A percentile compares a stretch with the other conserved stretches of the same genome.
Conservation (phyloP, 768 basidiomycete genomes). For the Leccinum arenicola region DNA sequence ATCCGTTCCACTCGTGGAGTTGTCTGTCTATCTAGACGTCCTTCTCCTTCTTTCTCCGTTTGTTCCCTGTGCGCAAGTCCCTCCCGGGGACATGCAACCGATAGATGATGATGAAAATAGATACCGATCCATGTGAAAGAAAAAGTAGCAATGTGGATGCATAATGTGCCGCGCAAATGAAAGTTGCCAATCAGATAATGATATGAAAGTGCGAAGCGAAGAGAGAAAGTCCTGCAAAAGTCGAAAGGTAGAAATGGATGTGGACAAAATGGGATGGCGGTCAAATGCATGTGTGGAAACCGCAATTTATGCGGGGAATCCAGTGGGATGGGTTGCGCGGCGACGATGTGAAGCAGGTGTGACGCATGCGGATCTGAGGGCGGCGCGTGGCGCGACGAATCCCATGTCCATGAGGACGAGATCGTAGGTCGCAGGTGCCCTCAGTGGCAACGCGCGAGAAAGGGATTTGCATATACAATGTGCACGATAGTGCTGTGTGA, state of each 20-base stretch:
- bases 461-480: slow-evolving; percentile 23
- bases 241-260: slow-evolving; percentile 7
- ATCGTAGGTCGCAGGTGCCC: slow-evolving; percentile 23
- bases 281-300: slow-evolving; percentile 6
- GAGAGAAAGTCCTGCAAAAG: slow-evolving; percentile 7
- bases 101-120: slow-evolving; percentile 33
- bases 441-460: slow-evolving; percentile 24
- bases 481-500: slow-evolving; percentile 13
- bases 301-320: slow-evolving; percentile 21
- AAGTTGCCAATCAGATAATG: slow-evolving; percentile 28
- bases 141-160: slow-evolving; percentile 29
- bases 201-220: slow-evolving; percentile 23
- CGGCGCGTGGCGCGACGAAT: slow-evolving; percentile 25
- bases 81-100: slow-evolving; percentile 23
- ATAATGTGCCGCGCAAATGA: slow-evolving; percentile 24
- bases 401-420: slow-evolving; percentile 19
- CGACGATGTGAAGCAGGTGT: slow-evolving; percentile 18
- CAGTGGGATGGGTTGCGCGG: slow-evolving; percentile 11
- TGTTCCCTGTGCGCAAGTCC: slow-evolving; percentile 16
- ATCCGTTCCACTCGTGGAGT: slow-evolving; percentile 18
- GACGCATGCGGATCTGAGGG: slow-evolving; percentile 22
- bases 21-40: slow-evolving; percentile 13
- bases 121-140: slow-evolving; percentile 24
- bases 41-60: slow-evolving; percentile 10
- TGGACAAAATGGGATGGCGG: neutral